phyloP scores from a whole-genome alignment of 352 stramenopile species.

The Poterioochromonas sp. region DNA sequence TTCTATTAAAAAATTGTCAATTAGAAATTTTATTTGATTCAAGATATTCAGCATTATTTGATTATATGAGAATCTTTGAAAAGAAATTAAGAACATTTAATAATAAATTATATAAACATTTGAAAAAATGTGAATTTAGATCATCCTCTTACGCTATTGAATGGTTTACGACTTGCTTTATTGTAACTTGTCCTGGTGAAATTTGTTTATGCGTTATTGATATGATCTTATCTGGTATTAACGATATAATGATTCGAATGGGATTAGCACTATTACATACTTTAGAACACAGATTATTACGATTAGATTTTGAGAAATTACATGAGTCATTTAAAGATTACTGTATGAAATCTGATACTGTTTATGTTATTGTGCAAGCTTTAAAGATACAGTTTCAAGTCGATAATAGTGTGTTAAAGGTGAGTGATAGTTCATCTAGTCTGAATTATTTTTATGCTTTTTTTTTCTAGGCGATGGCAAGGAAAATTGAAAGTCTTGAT shows the following conservation, averaged over 20 bases:
- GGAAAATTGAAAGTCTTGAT: neutral
- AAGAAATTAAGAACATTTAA: constrained; percentile 5
- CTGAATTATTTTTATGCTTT: too few species aligned
- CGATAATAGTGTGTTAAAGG: too few species aligned
- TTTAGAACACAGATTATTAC: neutral
- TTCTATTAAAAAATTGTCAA: constrained; percentile 7
- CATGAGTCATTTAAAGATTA: neutral
- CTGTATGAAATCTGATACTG: neutral
- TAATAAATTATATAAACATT: constrained; percentile 1
- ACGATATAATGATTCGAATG: constrained; percentile 12
- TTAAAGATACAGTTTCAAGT: too few species aligned
- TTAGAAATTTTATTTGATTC: constrained; percentile 25
- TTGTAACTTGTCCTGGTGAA: constrained; percentile 18
- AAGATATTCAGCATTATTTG: constrained; percentile 1
- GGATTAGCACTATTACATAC: constrained; percentile 7
- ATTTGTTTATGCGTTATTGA: constrained; percentile 20
- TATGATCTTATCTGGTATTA: constrained; percentile 2
- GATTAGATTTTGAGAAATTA: constrained; percentile 20
- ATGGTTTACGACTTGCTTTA: constrained; percentile 32
- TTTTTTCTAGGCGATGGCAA: neutral
- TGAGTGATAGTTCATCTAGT: too few species aligned
- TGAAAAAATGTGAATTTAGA: constrained; percentile 11
- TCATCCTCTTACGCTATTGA: constrained; percentile 8
- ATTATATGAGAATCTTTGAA: constrained; percentile 23
- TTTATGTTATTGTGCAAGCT: neutral